These are phyloP conservation scores for Entonaema liquescens DNA, from an alignment of 495 filamentous ascomycete genomes.

Conservation along the genomic window DNA sequence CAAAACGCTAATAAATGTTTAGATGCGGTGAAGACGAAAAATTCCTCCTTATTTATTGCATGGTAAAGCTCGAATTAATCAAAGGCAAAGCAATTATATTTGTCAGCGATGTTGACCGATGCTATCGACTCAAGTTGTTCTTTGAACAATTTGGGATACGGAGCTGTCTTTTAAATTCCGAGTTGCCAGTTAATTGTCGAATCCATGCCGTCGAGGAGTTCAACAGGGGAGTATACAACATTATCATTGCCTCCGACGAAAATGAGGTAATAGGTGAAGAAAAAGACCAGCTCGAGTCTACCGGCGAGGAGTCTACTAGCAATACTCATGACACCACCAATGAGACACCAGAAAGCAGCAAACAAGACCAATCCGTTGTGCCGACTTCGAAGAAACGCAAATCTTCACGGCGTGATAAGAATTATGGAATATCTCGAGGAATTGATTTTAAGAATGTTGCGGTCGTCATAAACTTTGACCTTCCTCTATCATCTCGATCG, in stretches of 20 bases:
- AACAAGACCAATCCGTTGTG: constrained; percentile 27
- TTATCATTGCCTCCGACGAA: constrained; percentile 96
- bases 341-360: constrained; percentile 34
- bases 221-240: constrained; percentile 94
- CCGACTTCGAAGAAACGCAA: constrained; percentile 68
- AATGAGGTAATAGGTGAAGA: constrained; percentile 80
- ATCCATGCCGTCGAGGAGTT: constrained; percentile 97
- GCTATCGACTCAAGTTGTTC: constrained; percentile 93
- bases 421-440: constrained; percentile 86
- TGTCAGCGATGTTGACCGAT: constrained; percentile 90
- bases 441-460: constrained; percentile 97
- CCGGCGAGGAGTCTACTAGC: constrained; percentile 21
- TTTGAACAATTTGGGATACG: constrained; percentile 96
- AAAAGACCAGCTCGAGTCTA: constrained; percentile 49
- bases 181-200: constrained; percentile 90
- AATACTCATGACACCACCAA: background rate
- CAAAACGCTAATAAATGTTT: constrained; percentile 24
- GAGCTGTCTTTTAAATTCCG: constrained; percentile 93
- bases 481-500: constrained; percentile 85
- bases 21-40: constrained; percentile 96
- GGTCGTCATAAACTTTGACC: constrained; percentile 95
- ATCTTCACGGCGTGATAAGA: constrained; percentile 70
- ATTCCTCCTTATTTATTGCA: constrained; percentile 90
- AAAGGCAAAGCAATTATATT: constrained; percentile 96
- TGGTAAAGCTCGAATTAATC: constrained; percentile 93